phyloP scores from a whole-genome alignment of 2,329 filamentous ascomycete genomes.

The Colletotrichum gigasporum region DNA sequence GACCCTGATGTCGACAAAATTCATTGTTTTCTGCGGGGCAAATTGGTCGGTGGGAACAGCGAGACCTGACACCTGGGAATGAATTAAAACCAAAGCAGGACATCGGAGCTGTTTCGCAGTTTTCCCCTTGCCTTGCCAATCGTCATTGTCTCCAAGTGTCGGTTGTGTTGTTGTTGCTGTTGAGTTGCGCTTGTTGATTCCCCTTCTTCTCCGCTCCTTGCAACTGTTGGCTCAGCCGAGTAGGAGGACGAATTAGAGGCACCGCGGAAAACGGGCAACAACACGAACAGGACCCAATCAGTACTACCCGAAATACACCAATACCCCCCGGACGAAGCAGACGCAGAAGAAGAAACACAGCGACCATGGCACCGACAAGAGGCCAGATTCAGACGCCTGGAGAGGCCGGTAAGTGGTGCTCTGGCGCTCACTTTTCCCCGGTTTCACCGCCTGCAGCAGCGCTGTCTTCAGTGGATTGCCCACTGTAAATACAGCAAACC shows the following conservation, averaged over 20 bases:
- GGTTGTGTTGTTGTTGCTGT: neutral
- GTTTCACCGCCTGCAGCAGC: conserved; percentile 5
- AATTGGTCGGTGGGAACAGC: conserved; percentile 25
- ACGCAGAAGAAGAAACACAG: neutral
- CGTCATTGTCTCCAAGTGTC: neutral
- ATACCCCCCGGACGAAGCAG: neutral
- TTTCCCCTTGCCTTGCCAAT: neutral
- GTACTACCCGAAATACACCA: neutral
- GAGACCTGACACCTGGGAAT: conserved; percentile 12
- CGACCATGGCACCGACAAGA: conserved; percentile 32
- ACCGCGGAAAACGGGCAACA: neutral
- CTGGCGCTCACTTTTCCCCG: neutral
- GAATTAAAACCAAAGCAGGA: conserved; percentile 26
- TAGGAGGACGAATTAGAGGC: neutral
- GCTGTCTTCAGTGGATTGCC: conserved; percentile 11
- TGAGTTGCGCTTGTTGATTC: neutral
- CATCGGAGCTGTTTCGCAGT: conserved; percentile 21
- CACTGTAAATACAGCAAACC: conserved; percentile 17
- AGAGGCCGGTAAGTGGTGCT: conserved; percentile 67
- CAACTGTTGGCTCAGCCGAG: too few species aligned
- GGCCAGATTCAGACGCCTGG: conserved; percentile 65
- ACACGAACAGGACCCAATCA: neutral
- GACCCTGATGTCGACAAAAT: conserved; percentile 34
- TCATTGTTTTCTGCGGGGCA: conserved; percentile 32
- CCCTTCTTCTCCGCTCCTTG: neutral